Conservation (phyloP, 805 yeast genomes). For the Kodamaea jinghongensis region DNA sequence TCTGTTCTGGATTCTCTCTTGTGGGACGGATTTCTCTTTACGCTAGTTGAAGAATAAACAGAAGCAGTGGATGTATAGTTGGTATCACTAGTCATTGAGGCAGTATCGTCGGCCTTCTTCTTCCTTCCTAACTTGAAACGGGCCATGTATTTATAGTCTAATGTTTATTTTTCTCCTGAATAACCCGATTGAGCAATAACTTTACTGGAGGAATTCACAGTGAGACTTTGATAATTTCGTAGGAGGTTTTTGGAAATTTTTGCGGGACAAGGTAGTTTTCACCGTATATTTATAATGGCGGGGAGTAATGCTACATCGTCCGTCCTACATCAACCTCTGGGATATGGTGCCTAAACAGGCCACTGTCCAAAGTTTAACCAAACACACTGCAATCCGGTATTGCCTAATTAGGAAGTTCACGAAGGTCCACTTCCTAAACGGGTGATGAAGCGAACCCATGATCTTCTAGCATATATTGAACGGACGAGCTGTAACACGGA, state of each 20-base stretch:
- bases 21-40: slow-evolving; percentile 1
- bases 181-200: slow-evolving; percentile 5
- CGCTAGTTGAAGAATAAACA: neutral
- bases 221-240: neutral
- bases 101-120: slow-evolving; percentile 24
- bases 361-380: no score
- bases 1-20: no score
- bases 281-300: no score
- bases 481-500: no score
- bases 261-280: no score
- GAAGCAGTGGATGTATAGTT: neutral
- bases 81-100: slow-evolving; percentile 14
- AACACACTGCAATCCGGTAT: neutral
- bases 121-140: slow-evolving; percentile 58
- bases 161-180: slow-evolving; percentile 1
- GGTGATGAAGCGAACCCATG: slow-evolving; percentile 3
- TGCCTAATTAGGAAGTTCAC: slow-evolving; percentile 8
- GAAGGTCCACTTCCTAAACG: neutral
- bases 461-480: no score
- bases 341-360: no score
- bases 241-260: no score
- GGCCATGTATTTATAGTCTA: slow-evolving; percentile 37
- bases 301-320: no score
- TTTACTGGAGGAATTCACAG: neutral
- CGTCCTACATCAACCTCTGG: no score